Percentiles rank a stretch among this genome's conserved stretches.
Conservation (phyloP, 805 yeast genomes). For the baker's yeast (Saccharomyces cerevisiae) region DNA sequence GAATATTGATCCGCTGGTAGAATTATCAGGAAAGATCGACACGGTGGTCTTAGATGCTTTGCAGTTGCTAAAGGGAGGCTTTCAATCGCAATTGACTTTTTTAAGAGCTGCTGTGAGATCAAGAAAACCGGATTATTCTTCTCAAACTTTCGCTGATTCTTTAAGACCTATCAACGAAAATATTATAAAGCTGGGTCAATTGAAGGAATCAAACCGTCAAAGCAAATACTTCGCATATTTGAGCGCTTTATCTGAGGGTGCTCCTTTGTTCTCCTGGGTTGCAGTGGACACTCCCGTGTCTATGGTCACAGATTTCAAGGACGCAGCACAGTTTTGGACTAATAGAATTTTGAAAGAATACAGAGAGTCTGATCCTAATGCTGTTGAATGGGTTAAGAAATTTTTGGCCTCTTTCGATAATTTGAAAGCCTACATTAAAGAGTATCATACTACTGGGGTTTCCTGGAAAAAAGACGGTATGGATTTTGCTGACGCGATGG, state of each 20-base stretch:
- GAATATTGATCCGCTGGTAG: constrained; percentile 51
- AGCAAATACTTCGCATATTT: constrained; percentile 61
- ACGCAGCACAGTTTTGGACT: constrained; percentile 89
- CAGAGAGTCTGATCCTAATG: constrained; percentile 60
- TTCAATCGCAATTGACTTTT: constrained; percentile 46
- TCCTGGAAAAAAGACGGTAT: constrained; percentile 62
- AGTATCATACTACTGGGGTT: constrained; percentile 77
- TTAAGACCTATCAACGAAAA: constrained; percentile 60
- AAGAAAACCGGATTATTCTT: constrained; percentile 54
- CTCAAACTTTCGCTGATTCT: constrained; percentile 46
- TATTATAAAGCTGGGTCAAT: constrained; percentile 47
- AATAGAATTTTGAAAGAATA: constrained; percentile 81
- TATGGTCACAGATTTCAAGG: constrained; percentile 73
- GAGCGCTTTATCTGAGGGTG: constrained; percentile 81
- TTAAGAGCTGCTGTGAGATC: constrained; percentile 52
- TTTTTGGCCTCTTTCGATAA: constrained; percentile 59
- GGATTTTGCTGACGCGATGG: constrained; percentile 42
- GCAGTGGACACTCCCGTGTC: constrained; percentile 68
- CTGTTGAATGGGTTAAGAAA: constrained; percentile 73
- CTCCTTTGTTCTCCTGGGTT: constrained; percentile 88
- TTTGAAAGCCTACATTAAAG: constrained; percentile 65
- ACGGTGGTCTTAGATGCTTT: constrained; percentile 44
- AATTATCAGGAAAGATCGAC: constrained; percentile 33
- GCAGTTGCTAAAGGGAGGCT: constrained; percentile 44
- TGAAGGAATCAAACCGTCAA: constrained; percentile 69